Evolutionary conservation across 257 asterid genomes (phyloP).

Genomic region (Ajuga chamaepitys): DNA sequence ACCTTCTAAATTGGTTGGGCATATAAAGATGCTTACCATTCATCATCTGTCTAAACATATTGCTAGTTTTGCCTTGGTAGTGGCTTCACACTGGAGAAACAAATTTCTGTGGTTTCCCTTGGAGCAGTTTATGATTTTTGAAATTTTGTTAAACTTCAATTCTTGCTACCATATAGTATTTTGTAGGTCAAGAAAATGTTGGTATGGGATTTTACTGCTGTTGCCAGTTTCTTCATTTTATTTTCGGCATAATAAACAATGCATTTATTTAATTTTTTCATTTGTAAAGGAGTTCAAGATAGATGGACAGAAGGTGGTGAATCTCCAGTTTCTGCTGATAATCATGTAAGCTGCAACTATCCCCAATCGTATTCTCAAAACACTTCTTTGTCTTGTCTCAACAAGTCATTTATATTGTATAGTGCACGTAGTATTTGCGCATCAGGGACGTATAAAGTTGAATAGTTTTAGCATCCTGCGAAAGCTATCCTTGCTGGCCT

Average conservation of each 20-base stretch:
- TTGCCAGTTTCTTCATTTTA: neutral
- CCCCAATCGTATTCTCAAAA: neutral
- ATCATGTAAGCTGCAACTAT: conserved; percentile 41
- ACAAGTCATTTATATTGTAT: neutral
- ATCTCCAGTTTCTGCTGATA: conserved; percentile 42
- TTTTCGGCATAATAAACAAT: neutral
- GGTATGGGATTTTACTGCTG: neutral
- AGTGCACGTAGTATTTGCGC: neutral
- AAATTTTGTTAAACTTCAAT: neutral
- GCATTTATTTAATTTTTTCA: neutral
- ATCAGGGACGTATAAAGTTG: neutral
- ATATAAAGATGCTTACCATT: neutral
- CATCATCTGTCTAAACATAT: neutral
- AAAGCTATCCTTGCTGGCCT: neutral
- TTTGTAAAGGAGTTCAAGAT: conserved; percentile 36
- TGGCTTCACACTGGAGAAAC: neutral
- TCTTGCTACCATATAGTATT: neutral
- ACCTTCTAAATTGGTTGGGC: neutral
- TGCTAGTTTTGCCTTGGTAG: neutral
- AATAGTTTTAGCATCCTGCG: neutral
- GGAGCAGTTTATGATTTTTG: neutral
- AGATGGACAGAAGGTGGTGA: conserved; percentile 28
- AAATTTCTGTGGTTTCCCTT: neutral
- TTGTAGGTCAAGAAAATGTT: neutral
- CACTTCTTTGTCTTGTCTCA: neutral